Conservation (phyloP, 2,329 filamentous ascomycete species). For the Alternaria hordeiaustralica region DNA sequence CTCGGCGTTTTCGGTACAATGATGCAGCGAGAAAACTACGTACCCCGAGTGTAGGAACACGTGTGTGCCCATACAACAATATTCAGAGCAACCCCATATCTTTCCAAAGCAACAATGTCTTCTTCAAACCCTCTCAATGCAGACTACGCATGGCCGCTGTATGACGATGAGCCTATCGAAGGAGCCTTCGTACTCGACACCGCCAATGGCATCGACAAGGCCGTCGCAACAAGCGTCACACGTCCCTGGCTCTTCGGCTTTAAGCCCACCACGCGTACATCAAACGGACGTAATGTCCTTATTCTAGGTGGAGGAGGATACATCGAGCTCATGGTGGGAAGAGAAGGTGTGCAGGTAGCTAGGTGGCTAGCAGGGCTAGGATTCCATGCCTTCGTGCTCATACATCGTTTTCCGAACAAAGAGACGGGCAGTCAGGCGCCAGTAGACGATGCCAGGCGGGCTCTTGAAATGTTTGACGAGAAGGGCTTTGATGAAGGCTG, state of each 20-base stretch:
- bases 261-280: background rate
- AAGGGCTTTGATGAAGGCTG: background rate
- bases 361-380: slow-evolving; percentile 22
- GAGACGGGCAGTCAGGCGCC: slow-evolving; percentile 19
- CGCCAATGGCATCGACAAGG: slow-evolving; percentile 5
- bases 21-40: background rate
- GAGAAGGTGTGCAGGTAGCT: slow-evolving; percentile 27
- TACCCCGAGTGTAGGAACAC: background rate
- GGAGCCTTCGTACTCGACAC: slow-evolving; percentile 13
- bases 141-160: slow-evolving; percentile 15
- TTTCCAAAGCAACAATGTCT: background rate
- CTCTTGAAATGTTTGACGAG: slow-evolving; percentile 10
- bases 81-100: background rate
- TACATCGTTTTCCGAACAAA: slow-evolving; percentile 26
- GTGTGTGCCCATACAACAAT: background rate
- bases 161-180: slow-evolving; percentile 9
- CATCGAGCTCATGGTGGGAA: slow-evolving; percentile 25
- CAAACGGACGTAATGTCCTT: slow-evolving; percentile 10
- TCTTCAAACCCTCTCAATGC: background rate
- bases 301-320: slow-evolving; percentile 28
- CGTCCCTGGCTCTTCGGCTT: slow-evolving; percentile 25
- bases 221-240: slow-evolving; percentile 20
- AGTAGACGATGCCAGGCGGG: slow-evolving; percentile 22
- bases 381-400: slow-evolving; percentile 25
- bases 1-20: slow-evolving; percentile 2